Evolutionary conservation across 1,139 yeast genomes (phyloP).

Genomic region (Suhomyces panamericanus): DNA sequence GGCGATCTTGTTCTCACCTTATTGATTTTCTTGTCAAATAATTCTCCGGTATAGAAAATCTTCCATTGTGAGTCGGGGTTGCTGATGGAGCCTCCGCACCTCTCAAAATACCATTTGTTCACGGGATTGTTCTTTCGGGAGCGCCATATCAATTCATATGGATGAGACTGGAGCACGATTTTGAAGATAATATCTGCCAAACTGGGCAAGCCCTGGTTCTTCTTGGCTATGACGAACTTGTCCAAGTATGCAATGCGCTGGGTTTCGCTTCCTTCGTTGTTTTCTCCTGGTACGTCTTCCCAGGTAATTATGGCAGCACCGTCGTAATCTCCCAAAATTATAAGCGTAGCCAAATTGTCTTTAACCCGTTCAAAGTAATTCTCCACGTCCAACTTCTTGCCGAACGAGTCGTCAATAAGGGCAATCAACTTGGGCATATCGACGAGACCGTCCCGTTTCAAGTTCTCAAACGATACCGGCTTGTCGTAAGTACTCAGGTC

Average conservation of each 20-base stretch:
- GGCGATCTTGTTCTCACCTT: slow-evolving; percentile 20
- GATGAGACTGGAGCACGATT: slow-evolving; percentile 67
- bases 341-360: slow-evolving; percentile 66
- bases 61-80: slow-evolving; percentile 61
- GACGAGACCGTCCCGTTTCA: slow-evolving; percentile 49
- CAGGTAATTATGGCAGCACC: slow-evolving; percentile 93
- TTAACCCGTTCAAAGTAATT: slow-evolving; percentile 68
- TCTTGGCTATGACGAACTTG: slow-evolving; percentile 84
- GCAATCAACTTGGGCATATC: slow-evolving; percentile 56
- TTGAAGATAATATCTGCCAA: slow-evolving; percentile 92
- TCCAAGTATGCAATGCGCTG: slow-evolving; percentile 69
- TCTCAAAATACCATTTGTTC: slow-evolving; percentile 95
- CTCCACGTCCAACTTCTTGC: slow-evolving; percentile 60
- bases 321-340: slow-evolving; percentile 90
- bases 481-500: slow-evolving; percentile 32
- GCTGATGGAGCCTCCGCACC: slow-evolving; percentile 72
- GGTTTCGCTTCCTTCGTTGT: slow-evolving; percentile 19
- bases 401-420: slow-evolving; percentile 79
- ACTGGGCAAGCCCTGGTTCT: slow-evolving; percentile 87
- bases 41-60: slow-evolving; percentile 65
- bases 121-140: slow-evolving; percentile 85
- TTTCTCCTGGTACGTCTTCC: slow-evolving; percentile 39
- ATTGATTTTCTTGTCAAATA: slow-evolving; percentile 39
- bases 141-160: slow-evolving; percentile 82
- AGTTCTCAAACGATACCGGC: slow-evolving; percentile 43